These are phyloP conservation scores for Murraya paniculata DNA, from an alignment of 345 rosid species.

Conservation along the genomic window DNA sequence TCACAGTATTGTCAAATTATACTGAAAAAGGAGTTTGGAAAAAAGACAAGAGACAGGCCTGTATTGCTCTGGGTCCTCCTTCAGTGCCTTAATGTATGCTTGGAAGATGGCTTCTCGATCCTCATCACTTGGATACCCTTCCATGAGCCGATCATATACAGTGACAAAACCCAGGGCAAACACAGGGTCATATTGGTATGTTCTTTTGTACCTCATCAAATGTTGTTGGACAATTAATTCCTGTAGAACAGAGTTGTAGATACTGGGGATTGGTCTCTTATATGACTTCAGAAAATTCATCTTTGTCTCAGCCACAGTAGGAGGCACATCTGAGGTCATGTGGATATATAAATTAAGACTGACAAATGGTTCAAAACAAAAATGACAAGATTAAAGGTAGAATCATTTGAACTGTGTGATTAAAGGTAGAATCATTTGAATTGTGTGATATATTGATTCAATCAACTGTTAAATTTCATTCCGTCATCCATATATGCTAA, in stretches of 20 bases:
- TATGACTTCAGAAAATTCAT: constrained; percentile 70
- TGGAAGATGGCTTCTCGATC: constrained; percentile 84
- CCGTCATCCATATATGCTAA: neutral
- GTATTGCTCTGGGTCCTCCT: constrained; percentile 89
- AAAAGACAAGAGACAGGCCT: constrained; percentile 43
- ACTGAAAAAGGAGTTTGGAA: neutral
- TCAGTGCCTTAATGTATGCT: constrained; percentile 75
- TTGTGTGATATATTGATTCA: neutral
- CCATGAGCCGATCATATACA: constrained; percentile 95
- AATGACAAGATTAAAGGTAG: neutral
- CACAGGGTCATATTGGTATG: constrained; percentile 74
- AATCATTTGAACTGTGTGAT: neutral
- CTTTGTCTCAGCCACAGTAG: constrained; percentile 91
- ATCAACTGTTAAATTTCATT: neutral
- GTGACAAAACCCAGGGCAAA: constrained; percentile 98
- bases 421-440: neutral
- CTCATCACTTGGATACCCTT: constrained; percentile 90
- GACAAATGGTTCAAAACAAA: neutral
- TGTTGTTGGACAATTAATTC: constrained; percentile 97
- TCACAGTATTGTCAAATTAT: neutral
- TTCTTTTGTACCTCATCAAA: constrained; percentile 84
- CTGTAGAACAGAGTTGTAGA: constrained; percentile 82
- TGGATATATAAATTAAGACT: constrained; percentile 7
- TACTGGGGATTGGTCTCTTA: constrained; percentile 87
- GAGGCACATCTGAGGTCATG: constrained; percentile 65